These are phyloP conservation scores for Dendryphion nanum DNA, from an alignment of 2,329 filamentous ascomycete species.

Conservation along the genomic window DNA sequence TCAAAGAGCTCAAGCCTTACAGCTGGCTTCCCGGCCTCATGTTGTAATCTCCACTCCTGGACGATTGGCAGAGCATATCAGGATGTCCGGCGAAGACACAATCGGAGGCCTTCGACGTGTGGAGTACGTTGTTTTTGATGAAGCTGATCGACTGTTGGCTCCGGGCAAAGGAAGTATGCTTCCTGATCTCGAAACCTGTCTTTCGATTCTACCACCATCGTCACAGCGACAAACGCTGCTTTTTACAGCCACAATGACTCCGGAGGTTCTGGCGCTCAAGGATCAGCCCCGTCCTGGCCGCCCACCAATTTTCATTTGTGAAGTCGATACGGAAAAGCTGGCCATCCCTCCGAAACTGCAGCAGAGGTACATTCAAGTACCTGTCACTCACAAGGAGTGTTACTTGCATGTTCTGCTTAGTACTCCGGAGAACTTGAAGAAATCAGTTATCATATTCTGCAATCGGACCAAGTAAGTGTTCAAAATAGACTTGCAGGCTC, in stretches of 20 bases:
- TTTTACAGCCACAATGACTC: constrained; percentile 93
- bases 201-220: constrained; percentile 76
- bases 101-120: constrained; percentile 76
- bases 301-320: constrained; percentile 81
- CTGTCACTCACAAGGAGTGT: constrained; percentile 89
- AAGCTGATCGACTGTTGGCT: constrained; percentile 85
- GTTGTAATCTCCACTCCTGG: constrained; percentile 91
- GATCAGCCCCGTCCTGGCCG: constrained; percentile 69
- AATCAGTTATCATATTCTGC: constrained; percentile 88
- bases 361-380: constrained; percentile 84
- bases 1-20: constrained; percentile 87
- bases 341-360: constrained; percentile 77
- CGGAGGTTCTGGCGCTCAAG: constrained; percentile 85
- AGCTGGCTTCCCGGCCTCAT: constrained; percentile 78
- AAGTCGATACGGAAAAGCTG: constrained; percentile 71
- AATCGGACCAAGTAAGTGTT: constrained; percentile 88
- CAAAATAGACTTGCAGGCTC: no score
- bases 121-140: constrained; percentile 86
- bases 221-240: constrained; percentile 84
- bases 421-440: constrained; percentile 68
- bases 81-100: constrained; percentile 87
- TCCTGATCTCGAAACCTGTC: constrained; percentile 87
- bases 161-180: constrained; percentile 81
- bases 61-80: constrained; percentile 88
- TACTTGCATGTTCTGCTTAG: constrained; percentile 87